Evolutionary conservation across 176 grass and related monocot genomes (phyloP).

Genomic region (Oryza coarctata): DNA sequence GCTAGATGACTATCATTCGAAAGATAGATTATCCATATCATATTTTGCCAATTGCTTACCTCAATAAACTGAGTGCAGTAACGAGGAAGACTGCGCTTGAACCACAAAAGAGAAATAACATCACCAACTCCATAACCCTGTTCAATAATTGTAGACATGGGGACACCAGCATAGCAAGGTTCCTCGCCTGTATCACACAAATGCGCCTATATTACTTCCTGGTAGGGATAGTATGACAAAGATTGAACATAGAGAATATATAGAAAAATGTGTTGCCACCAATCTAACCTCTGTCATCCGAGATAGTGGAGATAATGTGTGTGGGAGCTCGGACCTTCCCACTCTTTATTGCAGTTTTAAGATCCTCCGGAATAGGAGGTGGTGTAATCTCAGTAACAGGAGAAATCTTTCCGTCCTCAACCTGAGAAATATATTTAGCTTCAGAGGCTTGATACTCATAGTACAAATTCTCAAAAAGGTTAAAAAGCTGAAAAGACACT

Average conservation of each 20-base stretch:
- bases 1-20: neutral
- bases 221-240: neutral
- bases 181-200: constrained; percentile 74
- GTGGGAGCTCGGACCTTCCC: constrained; percentile 98
- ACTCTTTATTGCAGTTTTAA: constrained; percentile 95
- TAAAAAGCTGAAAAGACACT: neutral
- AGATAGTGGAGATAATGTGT: constrained; percentile 99
- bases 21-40: constrained; percentile 20
- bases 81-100: constrained; percentile 95
- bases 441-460: neutral
- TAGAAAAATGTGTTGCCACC: constrained; percentile 15
- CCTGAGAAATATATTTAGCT: constrained; percentile 45
- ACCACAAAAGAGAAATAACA: constrained; percentile 99
- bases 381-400: constrained; percentile 77
- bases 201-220: constrained; percentile 23
- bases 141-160: constrained; percentile 98
- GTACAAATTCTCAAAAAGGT: neutral
- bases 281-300: constrained; percentile 97
- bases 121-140: constrained; percentile 92
- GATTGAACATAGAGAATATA: neutral
- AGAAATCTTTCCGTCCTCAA: constrained; percentile 88
- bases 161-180: constrained; percentile 97
- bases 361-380: constrained; percentile 91
- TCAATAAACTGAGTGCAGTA: constrained; percentile 99
- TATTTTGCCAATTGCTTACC: constrained; percentile 43